Conservation (phyloP, 164 flowering plant genomes). For the Sedum album region DNA sequence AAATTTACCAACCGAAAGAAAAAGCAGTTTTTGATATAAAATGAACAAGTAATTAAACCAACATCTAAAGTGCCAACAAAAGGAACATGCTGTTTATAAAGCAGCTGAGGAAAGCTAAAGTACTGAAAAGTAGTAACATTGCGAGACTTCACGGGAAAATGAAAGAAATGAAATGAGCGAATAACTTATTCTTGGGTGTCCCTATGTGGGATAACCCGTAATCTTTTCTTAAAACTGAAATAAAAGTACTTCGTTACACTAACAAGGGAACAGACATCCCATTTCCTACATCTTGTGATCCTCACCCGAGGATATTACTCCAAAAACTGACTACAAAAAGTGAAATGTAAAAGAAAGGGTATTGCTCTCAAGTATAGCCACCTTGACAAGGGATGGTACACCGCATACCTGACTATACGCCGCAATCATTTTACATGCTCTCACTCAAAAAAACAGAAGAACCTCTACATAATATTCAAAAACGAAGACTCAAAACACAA, state of each 20-base stretch:
- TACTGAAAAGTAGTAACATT: too few relatives aligned
- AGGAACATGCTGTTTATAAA: too few relatives aligned
- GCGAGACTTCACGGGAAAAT: too few relatives aligned
- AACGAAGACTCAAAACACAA: neutral
- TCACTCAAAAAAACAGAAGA: neutral
- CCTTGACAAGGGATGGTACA: neutral
- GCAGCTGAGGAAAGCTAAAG: too few relatives aligned
- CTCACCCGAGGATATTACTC: neutral
- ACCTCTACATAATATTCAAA: neutral
- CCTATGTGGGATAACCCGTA: neutral
- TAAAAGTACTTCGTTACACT: neutral
- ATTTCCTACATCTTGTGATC: neutral
- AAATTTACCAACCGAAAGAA: too few relatives aligned
- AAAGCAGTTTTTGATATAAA: too few relatives aligned
- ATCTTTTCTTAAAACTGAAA: neutral
- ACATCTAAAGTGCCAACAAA: too few relatives aligned
- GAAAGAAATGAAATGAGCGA: too few relatives aligned
- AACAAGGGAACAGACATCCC: neutral
- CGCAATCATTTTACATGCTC: neutral
- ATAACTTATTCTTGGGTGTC: too few relatives aligned
- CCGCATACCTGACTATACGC: neutral
- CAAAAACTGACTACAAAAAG: neutral
- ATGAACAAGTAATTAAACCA: too few relatives aligned
- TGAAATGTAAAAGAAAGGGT: neutral
- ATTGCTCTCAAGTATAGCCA: neutral